Evolutionary conservation across 257 asterid species (phyloP), one percentile per base, ranked within the genome.

Genomic region (Thymus mandschuricus): DNA sequence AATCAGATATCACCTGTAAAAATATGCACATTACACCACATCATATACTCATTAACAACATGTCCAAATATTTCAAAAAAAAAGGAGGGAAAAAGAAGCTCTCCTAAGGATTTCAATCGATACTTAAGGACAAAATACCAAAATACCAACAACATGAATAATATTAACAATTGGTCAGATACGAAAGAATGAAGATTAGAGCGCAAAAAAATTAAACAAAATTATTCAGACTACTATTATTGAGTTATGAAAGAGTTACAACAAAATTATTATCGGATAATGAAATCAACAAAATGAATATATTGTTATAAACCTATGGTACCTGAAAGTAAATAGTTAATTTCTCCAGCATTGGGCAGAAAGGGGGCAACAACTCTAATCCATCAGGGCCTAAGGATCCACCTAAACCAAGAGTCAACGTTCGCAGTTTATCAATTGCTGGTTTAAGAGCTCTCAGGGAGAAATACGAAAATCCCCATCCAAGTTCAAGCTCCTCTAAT

Each of bases 321-420:
- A 92, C 98, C 97, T 92, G 98, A 80, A 86, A 92, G 83, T 86
- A 88, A 51, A 92, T 87, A 78, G 85, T 72, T 84, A 90, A 76
- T 6, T 81, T 83, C 85, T 88, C 92, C 28, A 92, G 91, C 83
- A 77, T 75, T 63, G 96, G 98, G 79, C 95, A 92, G 70, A 76
- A 45, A 51, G 81, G 49, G 67, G 92, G 88, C 64, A 92, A 68
- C 79, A 85, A 76, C 66, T 78, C 80, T 78, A 92, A 85, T 40
- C 97, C 97, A 71, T 87, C 89, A 21, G 80, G 78, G 66, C 96
- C 93, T 66, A 92, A 75, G 9, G 92, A 84, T 70, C 92, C 97
- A 79, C 98, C 98, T 81, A 92, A 83, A 75, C 97, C 97, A 69
- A 92, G 80, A 69, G 64, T 69, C 49, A 92, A 55, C 68, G 84